Conservation (phyloP, 805 yeast species). For the Jamesozyma gamospora region DNA sequence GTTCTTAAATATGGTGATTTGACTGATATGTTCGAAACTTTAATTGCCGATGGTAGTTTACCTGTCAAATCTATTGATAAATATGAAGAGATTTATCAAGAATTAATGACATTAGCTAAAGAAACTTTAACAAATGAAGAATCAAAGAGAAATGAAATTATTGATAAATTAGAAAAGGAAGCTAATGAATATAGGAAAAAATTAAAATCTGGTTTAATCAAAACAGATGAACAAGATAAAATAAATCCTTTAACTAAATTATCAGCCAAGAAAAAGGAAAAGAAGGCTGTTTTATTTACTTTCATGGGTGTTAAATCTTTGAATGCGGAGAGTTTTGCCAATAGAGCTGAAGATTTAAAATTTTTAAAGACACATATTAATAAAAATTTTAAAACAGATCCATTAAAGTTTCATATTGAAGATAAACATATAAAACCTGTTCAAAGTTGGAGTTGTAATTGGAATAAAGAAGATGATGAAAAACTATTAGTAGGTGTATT, state of each 20-base stretch:
- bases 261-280: slow-evolving; percentile 65
- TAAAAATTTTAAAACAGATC: slow-evolving; percentile 43
- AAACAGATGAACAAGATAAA: slow-evolving; percentile 25
- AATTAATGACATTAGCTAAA: slow-evolving; percentile 52
- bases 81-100: slow-evolving; percentile 67
- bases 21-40: slow-evolving; percentile 64
- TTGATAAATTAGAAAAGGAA: slow-evolving; percentile 50
- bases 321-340: slow-evolving; percentile 79
- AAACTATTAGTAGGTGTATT: slow-evolving; percentile 77
- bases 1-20: slow-evolving; percentile 77
- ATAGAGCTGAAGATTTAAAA: slow-evolving; percentile 79
- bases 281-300: slow-evolving; percentile 82
- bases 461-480: slow-evolving; percentile 79
- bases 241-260: slow-evolving; percentile 43
- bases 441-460: slow-evolving; percentile 81
- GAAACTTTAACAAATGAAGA: slow-evolving; percentile 58
- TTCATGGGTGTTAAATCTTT: slow-evolving; percentile 78
- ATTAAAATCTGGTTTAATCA: slow-evolving; percentile 29
- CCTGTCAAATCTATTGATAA: slow-evolving; percentile 76
- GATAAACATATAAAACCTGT: slow-evolving; percentile 61
- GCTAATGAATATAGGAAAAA: slow-evolving; percentile 47
- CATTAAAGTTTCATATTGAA: slow-evolving; percentile 49
- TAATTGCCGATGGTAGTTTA: slow-evolving; percentile 82
- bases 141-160: slow-evolving; percentile 42
- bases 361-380: slow-evolving; percentile 46